A percentile compares a stretch with the other conserved stretches of the same genome.
phyloP scores from a whole-genome alignment of 331 rosid species.

The Saraca asoca region DNA sequence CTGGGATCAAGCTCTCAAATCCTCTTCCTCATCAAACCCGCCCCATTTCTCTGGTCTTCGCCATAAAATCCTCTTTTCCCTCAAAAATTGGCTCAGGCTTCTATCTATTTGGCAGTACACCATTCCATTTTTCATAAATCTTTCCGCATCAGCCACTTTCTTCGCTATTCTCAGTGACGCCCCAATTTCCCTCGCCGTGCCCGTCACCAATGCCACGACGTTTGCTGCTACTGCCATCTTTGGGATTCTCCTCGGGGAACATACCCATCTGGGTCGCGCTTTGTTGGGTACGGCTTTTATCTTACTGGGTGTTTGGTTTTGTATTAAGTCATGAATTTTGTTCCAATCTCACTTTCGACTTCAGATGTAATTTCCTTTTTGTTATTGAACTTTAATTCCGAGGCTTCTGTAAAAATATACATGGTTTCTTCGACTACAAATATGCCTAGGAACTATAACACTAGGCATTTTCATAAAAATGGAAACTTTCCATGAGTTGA shows the following conservation, averaged over 20 bases:
- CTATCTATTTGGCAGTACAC: constrained; percentile 60
- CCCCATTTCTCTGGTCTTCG: background rate
- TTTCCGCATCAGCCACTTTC: constrained; percentile 63
- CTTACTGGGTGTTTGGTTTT: constrained; percentile 71
- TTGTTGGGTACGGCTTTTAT: constrained; percentile 72
- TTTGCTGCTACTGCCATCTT: constrained; percentile 64
- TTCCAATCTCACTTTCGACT: background rate
- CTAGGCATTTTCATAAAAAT: no score
- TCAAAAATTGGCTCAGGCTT: constrained; percentile 49
- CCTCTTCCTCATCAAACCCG: constrained; percentile 20
- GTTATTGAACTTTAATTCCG: no score
- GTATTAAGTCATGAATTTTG: constrained; percentile 46
- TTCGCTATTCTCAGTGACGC: constrained; percentile 52
- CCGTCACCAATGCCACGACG: constrained; percentile 63
- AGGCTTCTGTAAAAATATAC: no score
- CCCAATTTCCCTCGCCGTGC: constrained; percentile 59
- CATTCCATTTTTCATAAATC: constrained; percentile 51
- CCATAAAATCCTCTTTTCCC: constrained; percentile 25
- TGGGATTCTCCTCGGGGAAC: constrained; percentile 56
- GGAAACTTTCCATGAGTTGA: no score
- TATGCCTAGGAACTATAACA: no score
- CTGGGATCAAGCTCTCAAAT: constrained; percentile 53
- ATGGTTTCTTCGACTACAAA: no score
- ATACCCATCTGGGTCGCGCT: constrained; percentile 59
- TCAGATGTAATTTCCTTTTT: background rate